phyloP scores from a whole-genome alignment of 108 stramenopile species.

The Epithemia pelagica region DNA sequence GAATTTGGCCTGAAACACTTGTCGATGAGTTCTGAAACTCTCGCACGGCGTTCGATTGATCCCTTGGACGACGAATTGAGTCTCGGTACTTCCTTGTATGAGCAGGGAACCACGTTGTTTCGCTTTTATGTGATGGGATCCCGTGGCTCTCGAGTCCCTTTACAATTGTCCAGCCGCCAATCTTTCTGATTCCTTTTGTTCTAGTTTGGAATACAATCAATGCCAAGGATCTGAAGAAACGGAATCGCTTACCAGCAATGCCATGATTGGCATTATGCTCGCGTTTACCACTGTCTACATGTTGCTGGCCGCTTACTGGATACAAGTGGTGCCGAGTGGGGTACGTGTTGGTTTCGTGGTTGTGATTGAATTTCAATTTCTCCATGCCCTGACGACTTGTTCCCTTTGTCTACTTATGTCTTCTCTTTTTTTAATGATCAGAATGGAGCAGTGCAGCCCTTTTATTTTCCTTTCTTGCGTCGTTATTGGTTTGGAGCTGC shows the following conservation, averaged over 20 bases:
- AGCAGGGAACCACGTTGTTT: slow-evolving; percentile 3
- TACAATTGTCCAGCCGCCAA: slow-evolving; percentile 24
- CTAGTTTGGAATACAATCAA: background rate
- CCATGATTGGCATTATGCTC: slow-evolving; percentile 28
- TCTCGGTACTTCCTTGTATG: background rate
- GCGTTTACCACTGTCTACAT: slow-evolving; percentile 31
- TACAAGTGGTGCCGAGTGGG: slow-evolving; percentile 32
- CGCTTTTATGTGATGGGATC: too few relatives aligned
- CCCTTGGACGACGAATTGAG: slow-evolving; percentile 8
- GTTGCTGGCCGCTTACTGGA: slow-evolving; percentile 36
- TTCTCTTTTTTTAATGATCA: too few relatives aligned
- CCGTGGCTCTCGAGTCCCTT: too few relatives aligned
- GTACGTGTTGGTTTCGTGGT: too few relatives aligned
- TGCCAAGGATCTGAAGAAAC: slow-evolving; percentile 18
- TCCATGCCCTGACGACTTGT: too few relatives aligned
- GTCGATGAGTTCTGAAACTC: slow-evolving; percentile 31
- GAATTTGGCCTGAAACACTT: slow-evolving; percentile 26
- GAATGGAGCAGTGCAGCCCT: slow-evolving; percentile 37
- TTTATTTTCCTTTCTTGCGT: slow-evolving; percentile 33
- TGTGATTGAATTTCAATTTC: too few relatives aligned
- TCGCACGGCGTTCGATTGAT: slow-evolving; percentile 23
- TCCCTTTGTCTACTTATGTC: too few relatives aligned
- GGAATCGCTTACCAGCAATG: slow-evolving; percentile 31
- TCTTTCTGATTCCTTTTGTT: slow-evolving; percentile 19
- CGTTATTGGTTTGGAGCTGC: slow-evolving; percentile 27